A percentile compares a stretch with the other conserved stretches of the same genome.
Conservation (phyloP, 2,329 filamentous ascomycete genomes). For the Ilyonectria mors-panacis region DNA sequence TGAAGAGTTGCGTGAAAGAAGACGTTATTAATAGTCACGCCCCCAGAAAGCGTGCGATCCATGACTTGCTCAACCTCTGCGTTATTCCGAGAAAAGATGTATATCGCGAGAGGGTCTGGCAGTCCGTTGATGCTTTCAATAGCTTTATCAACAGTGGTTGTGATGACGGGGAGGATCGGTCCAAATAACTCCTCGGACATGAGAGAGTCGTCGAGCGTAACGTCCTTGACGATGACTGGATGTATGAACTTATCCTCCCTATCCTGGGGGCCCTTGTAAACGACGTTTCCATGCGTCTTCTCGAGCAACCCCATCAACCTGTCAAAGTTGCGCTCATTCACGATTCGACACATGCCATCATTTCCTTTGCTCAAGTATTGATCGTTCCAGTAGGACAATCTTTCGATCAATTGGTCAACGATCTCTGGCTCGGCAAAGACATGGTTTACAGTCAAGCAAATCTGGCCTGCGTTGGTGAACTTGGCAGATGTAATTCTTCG, state of each 20-base stretch:
- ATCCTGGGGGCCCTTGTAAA: background rate
- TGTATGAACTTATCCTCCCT: background rate
- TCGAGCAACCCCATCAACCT: slow-evolving; percentile 56
- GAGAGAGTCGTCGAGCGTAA: slow-evolving; percentile 50
- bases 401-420: slow-evolving; percentile 51
- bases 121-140: background rate
- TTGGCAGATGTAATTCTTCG: slow-evolving; percentile 60
- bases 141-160: slow-evolving; percentile 17
- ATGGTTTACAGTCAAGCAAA: slow-evolving; percentile 55
- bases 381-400: slow-evolving; percentile 38
- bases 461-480: slow-evolving; percentile 56
- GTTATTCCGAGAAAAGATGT: slow-evolving; percentile 14
- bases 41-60: slow-evolving; percentile 55
- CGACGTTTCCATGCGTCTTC: slow-evolving; percentile 54
- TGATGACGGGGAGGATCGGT: slow-evolving; percentile 30
- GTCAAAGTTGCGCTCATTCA: slow-evolving; percentile 60
- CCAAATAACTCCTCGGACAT: slow-evolving; percentile 59
- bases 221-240: background rate
- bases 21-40: slow-evolving; percentile 62
- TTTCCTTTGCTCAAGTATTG: background rate
- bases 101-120: slow-evolving; percentile 24
- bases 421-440: slow-evolving; percentile 60
- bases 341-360: slow-evolving; percentile 48
- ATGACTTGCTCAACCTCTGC: slow-evolving; percentile 31
- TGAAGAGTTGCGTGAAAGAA: slow-evolving; percentile 56